Evolutionary conservation across 768 basidiomycete genomes (phyloP).

Genomic region (Tricholoma matsutake): DNA sequence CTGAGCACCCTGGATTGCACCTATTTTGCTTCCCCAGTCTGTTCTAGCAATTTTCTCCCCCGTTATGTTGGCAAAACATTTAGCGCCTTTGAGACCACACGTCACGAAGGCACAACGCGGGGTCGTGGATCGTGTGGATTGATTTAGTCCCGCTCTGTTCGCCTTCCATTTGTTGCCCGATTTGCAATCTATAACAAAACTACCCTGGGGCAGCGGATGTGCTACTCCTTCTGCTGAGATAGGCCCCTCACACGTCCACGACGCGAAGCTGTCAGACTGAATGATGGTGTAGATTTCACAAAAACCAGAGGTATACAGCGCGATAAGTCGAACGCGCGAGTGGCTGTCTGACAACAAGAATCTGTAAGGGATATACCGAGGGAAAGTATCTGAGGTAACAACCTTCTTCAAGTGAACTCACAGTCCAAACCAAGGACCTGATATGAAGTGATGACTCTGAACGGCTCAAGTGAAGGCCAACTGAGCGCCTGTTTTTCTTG

Average conservation of each 20-base stretch:
- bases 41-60: conserved; percentile 66
- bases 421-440: conserved; percentile 62
- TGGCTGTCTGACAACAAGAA: conserved; percentile 35
- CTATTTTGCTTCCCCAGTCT: conserved; percentile 58
- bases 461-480: conserved; percentile 29
- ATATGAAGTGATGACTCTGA: conserved; percentile 42
- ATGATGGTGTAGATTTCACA: conserved; percentile 56
- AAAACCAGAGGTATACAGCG: conserved; percentile 53
- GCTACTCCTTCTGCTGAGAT: conserved; percentile 37
- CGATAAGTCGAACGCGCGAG: conserved; percentile 57
- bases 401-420: conserved; percentile 57
- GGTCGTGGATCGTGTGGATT: conserved; percentile 24
- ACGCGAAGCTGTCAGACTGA: conserved; percentile 31
- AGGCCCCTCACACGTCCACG: conserved; percentile 37
- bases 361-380: conserved; percentile 1
- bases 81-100: conserved; percentile 56
- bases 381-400: not conserved
- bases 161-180: conserved; percentile 45
- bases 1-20: conserved; percentile 46
- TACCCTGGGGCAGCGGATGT: conserved; percentile 44
- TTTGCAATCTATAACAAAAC: conserved; percentile 54
- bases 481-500: conserved; percentile 37
- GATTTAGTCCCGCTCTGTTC: conserved; percentile 40
- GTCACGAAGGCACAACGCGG: conserved; percentile 40
- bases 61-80: conserved; percentile 52